phyloP scores from a whole-genome alignment of 106 monocot genomes.

The Ottelia alismoides region DNA sequence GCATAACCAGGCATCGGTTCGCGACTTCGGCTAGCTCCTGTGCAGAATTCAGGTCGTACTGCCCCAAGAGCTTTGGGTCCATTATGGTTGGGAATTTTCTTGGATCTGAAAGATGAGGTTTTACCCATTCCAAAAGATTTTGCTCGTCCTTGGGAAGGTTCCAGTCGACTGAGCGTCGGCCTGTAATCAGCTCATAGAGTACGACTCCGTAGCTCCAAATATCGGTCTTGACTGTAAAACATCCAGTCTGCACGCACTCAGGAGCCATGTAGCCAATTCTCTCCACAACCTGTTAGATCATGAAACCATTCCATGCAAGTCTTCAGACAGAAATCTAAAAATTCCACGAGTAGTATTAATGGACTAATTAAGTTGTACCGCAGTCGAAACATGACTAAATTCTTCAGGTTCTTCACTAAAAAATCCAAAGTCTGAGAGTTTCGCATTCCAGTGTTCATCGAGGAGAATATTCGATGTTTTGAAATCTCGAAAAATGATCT shows the following conservation, averaged over 20 bases:
- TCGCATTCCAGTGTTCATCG: conserved; percentile 12
- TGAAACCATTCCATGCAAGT: no score
- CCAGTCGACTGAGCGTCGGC: conserved; percentile 55
- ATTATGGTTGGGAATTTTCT: conserved; percentile 51
- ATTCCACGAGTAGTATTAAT: neutral
- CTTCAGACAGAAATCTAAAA: no score
- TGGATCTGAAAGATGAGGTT: conserved; percentile 41
- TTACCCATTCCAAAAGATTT: conserved; percentile 77
- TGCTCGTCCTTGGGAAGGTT: conserved; percentile 71
- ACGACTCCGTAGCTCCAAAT: conserved; percentile 90
- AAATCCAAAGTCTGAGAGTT: conserved; percentile 13
- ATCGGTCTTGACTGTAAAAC: conserved; percentile 62
- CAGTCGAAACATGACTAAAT: conserved; percentile 15
- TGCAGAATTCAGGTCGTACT: conserved; percentile 36
- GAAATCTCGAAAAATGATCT: no score
- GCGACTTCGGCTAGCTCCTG: conserved; percentile 51
- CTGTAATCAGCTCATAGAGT: conserved; percentile 83
- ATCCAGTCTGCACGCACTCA: conserved; percentile 73
- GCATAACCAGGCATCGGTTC: conserved; percentile 42
- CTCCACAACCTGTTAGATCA: conserved; percentile 77
- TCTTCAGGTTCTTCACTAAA: conserved; percentile 16
- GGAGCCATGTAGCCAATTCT: conserved; percentile 87
- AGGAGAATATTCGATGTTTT: conserved; percentile 18
- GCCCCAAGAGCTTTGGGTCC: conserved; percentile 47
- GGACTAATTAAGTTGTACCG: conserved; percentile 2